These are phyloP conservation scores for Epichloe sp. DNA, from an alignment of 2,329 filamentous ascomycete species.

Conservation along the genomic window DNA sequence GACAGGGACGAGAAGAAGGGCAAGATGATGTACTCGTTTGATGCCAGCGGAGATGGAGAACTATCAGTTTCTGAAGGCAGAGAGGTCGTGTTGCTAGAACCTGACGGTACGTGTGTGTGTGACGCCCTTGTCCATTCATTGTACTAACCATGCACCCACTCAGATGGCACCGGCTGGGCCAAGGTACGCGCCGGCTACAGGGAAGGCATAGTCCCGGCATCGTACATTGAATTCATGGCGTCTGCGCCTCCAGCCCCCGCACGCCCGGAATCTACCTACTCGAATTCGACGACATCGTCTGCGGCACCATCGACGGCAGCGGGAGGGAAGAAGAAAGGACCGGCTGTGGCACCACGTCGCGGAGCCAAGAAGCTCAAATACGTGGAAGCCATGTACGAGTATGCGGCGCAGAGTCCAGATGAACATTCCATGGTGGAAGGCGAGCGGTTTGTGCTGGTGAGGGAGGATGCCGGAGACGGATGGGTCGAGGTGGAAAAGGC, in stretches of 20 bases:
- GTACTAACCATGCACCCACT: neutral
- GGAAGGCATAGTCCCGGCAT: conserved; percentile 76
- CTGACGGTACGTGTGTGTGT: conserved; percentile 52
- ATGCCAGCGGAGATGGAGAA: conserved; percentile 70
- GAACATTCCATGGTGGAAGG: conserved; percentile 89
- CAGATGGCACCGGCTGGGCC: conserved; percentile 87
- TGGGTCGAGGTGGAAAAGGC: conserved; percentile 96
- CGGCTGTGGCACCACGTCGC: conserved; percentile 77
- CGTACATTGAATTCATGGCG: conserved; percentile 62
- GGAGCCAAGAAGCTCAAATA: conserved; percentile 91
- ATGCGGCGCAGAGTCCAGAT: conserved; percentile 68
- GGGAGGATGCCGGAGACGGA: conserved; percentile 78
- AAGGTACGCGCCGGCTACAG: conserved; percentile 63
- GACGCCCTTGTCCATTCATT: neutral
- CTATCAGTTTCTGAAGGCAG: conserved; percentile 66
- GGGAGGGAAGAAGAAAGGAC: conserved; percentile 67
- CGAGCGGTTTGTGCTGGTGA: conserved; percentile 81
- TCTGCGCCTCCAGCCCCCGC: conserved; percentile 29
- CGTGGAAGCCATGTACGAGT: conserved; percentile 87
- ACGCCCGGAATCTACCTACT: conserved; percentile 66
- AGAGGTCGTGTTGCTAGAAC: conserved; percentile 65
- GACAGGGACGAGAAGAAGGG: conserved; percentile 44
- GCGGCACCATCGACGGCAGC: conserved; percentile 17
- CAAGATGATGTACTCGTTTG: conserved; percentile 83
- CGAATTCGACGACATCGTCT: conserved; percentile 45